phyloP scores from a whole-genome alignment of 768 basidiomycete genomes.

The Podaxis pistillaris region DNA sequence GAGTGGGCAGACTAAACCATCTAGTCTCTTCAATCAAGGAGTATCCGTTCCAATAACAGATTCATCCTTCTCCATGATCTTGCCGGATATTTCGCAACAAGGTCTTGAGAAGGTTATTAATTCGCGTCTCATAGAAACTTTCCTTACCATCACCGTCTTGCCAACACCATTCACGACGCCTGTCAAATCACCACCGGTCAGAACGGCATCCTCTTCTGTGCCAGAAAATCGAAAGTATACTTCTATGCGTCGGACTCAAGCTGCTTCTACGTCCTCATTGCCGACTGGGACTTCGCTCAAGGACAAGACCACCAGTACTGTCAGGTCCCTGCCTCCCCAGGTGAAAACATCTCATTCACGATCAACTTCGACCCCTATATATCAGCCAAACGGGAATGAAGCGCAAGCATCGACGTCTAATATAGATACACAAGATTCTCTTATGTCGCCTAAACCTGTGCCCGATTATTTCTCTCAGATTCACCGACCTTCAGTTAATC shows the following conservation, averaged over 20 bases:
- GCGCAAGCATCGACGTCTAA: background rate
- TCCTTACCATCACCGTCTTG: constrained; percentile 53
- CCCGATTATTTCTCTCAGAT: constrained; percentile 77
- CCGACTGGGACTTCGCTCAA: background rate
- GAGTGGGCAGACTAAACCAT: constrained; percentile 19
- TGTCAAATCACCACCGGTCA: constrained; percentile 8
- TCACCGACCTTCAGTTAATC: constrained; percentile 84
- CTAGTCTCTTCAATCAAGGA: constrained; percentile 13
- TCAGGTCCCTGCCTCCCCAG: background rate
- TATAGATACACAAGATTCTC: background rate
- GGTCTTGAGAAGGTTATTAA: constrained; percentile 68
- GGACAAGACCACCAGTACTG: background rate
- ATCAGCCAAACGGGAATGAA: background rate
- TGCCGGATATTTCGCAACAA: constrained; percentile 64
- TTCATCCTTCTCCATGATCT: constrained; percentile 26
- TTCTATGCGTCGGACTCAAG: background rate
- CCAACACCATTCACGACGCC: constrained; percentile 11
- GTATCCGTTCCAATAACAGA: constrained; percentile 16
- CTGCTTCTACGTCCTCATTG: constrained; percentile 2
- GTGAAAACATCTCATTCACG: constrained; percentile 1
- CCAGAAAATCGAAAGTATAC: background rate
- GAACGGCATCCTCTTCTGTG: background rate
- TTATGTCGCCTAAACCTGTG: constrained; percentile 6
- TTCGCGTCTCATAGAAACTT: constrained; percentile 78
- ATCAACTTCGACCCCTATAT: background rate